Conservation (phyloP, 768 basidiomycete species). For the Coprinopsis cinerea region DNA sequence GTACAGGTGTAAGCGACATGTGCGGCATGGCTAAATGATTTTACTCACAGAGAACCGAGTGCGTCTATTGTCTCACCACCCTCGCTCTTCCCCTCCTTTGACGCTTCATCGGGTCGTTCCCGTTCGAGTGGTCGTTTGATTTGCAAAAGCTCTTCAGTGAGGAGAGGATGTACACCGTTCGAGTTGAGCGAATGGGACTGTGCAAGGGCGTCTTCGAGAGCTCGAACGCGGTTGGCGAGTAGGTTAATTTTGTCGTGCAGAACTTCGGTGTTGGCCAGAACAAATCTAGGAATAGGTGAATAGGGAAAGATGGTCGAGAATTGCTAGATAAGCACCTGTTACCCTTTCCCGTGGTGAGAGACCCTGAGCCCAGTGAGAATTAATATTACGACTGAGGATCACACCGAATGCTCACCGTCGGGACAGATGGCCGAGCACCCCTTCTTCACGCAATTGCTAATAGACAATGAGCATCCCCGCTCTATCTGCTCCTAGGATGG, state of each 20-base stretch:
- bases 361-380: slow-evolving; percentile 34
- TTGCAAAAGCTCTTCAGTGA: slow-evolving; percentile 54
- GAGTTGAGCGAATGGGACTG: slow-evolving; percentile 45
- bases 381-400: slow-evolving; percentile 10
- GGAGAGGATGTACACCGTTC: slow-evolving; percentile 47
- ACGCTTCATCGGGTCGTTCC: slow-evolving; percentile 38
- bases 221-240: slow-evolving; percentile 55
- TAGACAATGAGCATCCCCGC: slow-evolving; percentile 14
- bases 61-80: slow-evolving; percentile 53
- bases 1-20: slow-evolving; percentile 7
- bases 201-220: slow-evolving; percentile 63
- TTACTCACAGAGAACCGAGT: slow-evolving; percentile 54
- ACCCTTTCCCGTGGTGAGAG: slow-evolving; percentile 67
- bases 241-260: slow-evolving; percentile 63
- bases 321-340: slow-evolving; percentile 43
- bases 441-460: slow-evolving; percentile 53
- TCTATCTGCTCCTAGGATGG: neutral
- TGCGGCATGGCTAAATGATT: slow-evolving; percentile 7
- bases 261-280: slow-evolving; percentile 64
- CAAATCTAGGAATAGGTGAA: slow-evolving; percentile 39
- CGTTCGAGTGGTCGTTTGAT: slow-evolving; percentile 66
- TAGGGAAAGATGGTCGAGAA: slow-evolving; percentile 6
- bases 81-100: slow-evolving; percentile 41
- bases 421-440: slow-evolving; percentile 62
- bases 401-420: slow-evolving; percentile 35